A percentile compares a stretch with the other conserved stretches of the same genome.
phyloP scores from a whole-genome alignment of 306 rosid species.

The Alnus glutinosa region DNA sequence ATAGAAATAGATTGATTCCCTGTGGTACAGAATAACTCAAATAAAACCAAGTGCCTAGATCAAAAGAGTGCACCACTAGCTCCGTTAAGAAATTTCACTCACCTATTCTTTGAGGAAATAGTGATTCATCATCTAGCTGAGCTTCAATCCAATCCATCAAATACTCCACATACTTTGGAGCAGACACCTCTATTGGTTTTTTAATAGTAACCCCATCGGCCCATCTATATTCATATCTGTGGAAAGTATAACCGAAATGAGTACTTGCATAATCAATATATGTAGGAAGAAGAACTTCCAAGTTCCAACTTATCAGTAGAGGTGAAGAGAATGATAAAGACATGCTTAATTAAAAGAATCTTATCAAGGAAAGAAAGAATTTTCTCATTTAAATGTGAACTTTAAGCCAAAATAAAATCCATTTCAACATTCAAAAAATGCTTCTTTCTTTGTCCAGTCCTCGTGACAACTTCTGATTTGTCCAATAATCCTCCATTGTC shows the following conservation, averaged over 20 bases:
- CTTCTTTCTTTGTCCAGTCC: neutral
- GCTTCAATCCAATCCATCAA: constrained; percentile 92
- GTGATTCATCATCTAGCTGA: constrained; percentile 80
- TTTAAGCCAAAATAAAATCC: neutral
- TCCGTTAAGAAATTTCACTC: constrained; percentile 13
- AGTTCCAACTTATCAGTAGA: constrained; percentile 7
- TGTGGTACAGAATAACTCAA: neutral
- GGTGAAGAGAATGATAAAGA: neutral
- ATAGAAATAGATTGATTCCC: neutral
- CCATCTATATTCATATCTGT: constrained; percentile 86
- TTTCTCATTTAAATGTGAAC: neutral
- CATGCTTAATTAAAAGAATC: neutral
- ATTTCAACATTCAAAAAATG: neutral
- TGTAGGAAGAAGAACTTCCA: neutral
- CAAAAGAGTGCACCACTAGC: neutral
- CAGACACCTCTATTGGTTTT: constrained; percentile 89
- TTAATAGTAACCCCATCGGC: constrained; percentile 82
- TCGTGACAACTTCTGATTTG: neutral
- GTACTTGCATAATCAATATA: constrained; percentile 12
- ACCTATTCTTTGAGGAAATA: constrained; percentile 84
- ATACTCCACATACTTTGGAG: constrained; percentile 84
- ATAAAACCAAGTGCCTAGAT: constrained; percentile 2
- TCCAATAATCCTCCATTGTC: neutral
- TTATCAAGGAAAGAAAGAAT: neutral
- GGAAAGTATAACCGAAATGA: constrained; percentile 18